Evolutionary conservation across 2,329 filamentous ascomycete species (phyloP).

Genomic region (Colletotrichum navitas): DNA sequence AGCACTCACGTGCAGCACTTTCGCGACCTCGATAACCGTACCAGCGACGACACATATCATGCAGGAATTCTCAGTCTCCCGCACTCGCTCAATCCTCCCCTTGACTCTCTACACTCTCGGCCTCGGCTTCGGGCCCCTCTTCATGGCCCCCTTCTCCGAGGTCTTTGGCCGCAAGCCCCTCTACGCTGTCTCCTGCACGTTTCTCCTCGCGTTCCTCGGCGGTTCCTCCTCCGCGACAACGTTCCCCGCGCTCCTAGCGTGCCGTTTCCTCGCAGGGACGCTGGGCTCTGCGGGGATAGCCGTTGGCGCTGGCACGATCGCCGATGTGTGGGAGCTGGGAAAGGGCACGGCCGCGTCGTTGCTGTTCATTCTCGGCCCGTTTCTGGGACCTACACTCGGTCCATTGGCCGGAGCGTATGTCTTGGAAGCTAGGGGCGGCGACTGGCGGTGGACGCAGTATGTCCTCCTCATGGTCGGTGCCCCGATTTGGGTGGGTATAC

Average conservation of each 20-base stretch:
- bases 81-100: conserved; percentile 28
- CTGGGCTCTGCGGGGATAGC: conserved; percentile 80
- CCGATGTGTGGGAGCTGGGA: conserved; percentile 75
- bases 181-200: conserved; percentile 75
- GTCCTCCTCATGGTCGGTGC: conserved; percentile 43
- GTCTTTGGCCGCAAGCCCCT: conserved; percentile 74
- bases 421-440: conserved; percentile 28
- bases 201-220: conserved; percentile 76
- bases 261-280: conserved; percentile 76
- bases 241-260: conserved; percentile 77
- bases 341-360: conserved; percentile 75
- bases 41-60: conserved; percentile 27
- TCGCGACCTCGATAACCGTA: conserved; percentile 42
- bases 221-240: conserved; percentile 72
- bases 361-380: conserved; percentile 79
- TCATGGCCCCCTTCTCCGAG: conserved; percentile 83
- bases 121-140: conserved; percentile 81
- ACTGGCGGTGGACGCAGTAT: conserved; percentile 46
- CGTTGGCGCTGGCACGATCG: conserved; percentile 80
- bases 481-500: conserved; percentile 11
- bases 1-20: not conserved
- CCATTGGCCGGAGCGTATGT: conserved; percentile 67
- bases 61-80: conserved; percentile 40
- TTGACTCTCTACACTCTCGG: conserved; percentile 79
- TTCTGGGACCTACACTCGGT: conserved; percentile 61